phyloP scores from a whole-genome alignment of 2,329 filamentous ascomycete genomes.

The Cucurbitaria berberidis region DNA sequence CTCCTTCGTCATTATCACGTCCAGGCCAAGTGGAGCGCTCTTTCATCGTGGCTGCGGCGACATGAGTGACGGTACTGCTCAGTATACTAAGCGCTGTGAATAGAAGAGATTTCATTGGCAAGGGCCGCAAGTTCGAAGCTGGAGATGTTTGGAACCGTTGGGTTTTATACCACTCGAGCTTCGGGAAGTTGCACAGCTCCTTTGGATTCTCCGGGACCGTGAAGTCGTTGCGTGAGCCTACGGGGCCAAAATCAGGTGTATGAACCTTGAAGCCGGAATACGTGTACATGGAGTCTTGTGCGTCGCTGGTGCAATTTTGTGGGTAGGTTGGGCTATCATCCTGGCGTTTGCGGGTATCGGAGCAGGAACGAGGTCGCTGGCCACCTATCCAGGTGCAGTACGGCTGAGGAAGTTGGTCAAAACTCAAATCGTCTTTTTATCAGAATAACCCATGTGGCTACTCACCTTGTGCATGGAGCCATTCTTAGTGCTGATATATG shows the following conservation, averaged over 20 bases:
- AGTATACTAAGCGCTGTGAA: background rate
- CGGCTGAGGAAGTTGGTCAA: background rate
- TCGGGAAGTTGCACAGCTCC: background rate
- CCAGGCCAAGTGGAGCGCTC: background rate
- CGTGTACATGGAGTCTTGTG: background rate
- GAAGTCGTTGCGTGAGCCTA: constrained; percentile 3
- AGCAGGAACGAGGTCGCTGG: background rate
- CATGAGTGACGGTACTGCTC: background rate
- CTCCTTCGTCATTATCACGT: background rate
- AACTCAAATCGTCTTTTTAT: background rate
- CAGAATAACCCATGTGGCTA: background rate
- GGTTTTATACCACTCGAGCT: constrained; percentile 5
- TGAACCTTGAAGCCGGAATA: constrained; percentile 7
- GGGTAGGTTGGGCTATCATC: background rate
- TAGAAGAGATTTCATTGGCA: background rate
- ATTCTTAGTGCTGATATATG: constrained; percentile 4
- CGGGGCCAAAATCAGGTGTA: constrained; percentile 6
- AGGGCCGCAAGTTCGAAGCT: background rate
- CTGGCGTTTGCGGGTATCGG: constrained; percentile 1
- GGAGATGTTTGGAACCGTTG: constrained; percentile 1
- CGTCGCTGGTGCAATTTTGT: background rate
- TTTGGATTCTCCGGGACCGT: constrained; percentile 1
- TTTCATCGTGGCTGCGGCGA: background rate
- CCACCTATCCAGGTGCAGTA: constrained; percentile 9
- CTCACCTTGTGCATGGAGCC: constrained; percentile 5